phyloP scores from a whole-genome alignment of 2,329 filamentous ascomycete genomes.

The Pseudocercospora vitis region DNA sequence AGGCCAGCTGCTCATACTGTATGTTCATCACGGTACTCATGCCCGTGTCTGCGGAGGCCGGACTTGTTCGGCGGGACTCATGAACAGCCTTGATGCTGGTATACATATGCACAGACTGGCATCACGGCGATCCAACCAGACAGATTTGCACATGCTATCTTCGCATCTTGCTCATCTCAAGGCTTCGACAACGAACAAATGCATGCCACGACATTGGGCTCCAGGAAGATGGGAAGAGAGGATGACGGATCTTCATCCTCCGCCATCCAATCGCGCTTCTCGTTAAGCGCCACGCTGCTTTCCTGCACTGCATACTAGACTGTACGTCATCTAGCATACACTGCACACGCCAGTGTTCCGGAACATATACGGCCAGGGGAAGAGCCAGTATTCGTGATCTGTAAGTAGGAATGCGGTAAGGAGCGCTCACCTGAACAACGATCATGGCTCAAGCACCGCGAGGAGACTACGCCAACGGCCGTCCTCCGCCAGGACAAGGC shows the following conservation, averaged over 20 bases:
- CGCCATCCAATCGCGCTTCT: neutral
- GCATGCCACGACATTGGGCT: conserved; percentile 6
- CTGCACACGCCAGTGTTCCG: neutral
- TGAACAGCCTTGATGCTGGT: neutral
- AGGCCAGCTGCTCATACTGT: no score
- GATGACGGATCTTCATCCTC: conserved; percentile 1
- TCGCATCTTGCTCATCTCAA: neutral
- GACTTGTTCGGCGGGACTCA: neutral
- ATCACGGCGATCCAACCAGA: neutral
- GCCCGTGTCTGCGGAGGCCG: neutral
- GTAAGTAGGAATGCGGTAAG: neutral
- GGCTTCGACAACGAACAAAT: neutral
- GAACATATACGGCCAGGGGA: neutral
- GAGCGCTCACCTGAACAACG: neutral
- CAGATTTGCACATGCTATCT: neutral
- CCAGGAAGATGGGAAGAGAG: neutral
- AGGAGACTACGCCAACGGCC: neutral
- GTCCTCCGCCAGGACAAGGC: conserved; percentile 16
- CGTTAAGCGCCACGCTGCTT: neutral
- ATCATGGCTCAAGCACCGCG: neutral
- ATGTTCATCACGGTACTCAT: neutral
- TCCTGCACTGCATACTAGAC: neutral
- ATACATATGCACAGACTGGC: no score
- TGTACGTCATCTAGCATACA: conserved; percentile 1
- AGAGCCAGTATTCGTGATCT: neutral